Evolutionary conservation across 2,329 filamentous ascomycete species (phyloP), one percentile per base, ranked within the genome.

Genomic region (Daldinia sp.): DNA sequence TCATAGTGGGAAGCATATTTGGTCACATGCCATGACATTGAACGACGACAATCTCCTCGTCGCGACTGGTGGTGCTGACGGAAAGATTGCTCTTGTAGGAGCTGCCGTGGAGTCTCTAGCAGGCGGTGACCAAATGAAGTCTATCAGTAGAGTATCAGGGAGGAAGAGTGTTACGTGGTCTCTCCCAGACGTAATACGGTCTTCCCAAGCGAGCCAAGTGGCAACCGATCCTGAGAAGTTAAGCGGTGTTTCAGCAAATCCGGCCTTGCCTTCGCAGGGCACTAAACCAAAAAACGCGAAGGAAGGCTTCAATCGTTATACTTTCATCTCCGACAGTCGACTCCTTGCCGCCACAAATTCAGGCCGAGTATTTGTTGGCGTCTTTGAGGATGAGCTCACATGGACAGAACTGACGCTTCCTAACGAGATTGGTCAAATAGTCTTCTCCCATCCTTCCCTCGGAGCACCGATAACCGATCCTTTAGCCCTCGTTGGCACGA

Each of bases 1-100:
- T 62, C 94, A 98, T 73, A 83, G 81, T 30, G 95, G 95, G 5
- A 99, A 97, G 76, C 93, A 97, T 73, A 88, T 98, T 5, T 98
- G 94, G 94, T 89, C 93, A 0, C 82, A 88, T 34, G 86, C 85
- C 10, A 68, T 75, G 2, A 58, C 58, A 25, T 61, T 67, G 61
- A 78, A 60, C 1, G 70, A 73, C 0, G 68, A 75, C 11, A 75
- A 74, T 11, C 70, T 80, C 0, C 64, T 83, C 1, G 75, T 93
- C 17, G 88, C 86, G 3, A 93, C 91, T 1, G 95, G 95, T 10
- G 95, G 92, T n/a, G 90, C 92, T 9, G 95, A 99, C 77, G 90
- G 93, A 13, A 87, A 83, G 66, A 82, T 90, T 37, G 81, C 82
- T 2, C 69, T 87, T n/a, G 78, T 85, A 25, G 70, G 74, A 5